These are phyloP conservation scores for Entelexis paramagnoliae DNA, from an alignment of 1,139 yeast species.

Conservation along the genomic window DNA sequence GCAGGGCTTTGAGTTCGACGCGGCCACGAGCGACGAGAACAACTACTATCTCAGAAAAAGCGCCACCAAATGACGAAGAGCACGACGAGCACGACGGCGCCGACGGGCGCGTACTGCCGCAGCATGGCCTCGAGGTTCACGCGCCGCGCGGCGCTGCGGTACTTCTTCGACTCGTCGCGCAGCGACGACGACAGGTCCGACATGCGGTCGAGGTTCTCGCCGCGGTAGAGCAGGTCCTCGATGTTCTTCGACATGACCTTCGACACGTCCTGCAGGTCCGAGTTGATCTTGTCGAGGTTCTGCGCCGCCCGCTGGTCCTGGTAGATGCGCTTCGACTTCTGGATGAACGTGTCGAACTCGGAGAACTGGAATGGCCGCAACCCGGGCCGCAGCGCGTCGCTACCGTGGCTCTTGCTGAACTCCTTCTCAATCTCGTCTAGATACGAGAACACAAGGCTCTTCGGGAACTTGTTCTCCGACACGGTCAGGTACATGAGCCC, in stretches of 20 bases:
- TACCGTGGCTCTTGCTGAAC: slow-evolving; percentile 68
- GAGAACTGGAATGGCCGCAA: slow-evolving; percentile 86
- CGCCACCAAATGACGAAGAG: slow-evolving; percentile 79
- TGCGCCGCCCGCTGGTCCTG: slow-evolving; percentile 86
- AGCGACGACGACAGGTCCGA: slow-evolving; percentile 75
- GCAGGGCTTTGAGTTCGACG: slow-evolving; percentile 13
- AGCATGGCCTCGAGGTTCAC: slow-evolving; percentile 83
- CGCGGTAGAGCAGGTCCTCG: slow-evolving; percentile 86
- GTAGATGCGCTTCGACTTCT: slow-evolving; percentile 77
- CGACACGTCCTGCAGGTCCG: slow-evolving; percentile 85
- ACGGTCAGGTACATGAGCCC: slow-evolving; percentile 67
- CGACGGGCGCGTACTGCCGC: slow-evolving; percentile 81
- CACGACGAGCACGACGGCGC: slow-evolving; percentile 57
- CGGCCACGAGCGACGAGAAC: neutral
- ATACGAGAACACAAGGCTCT: slow-evolving; percentile 82
- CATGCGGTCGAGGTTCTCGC: slow-evolving; percentile 86
- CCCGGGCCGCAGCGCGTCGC: slow-evolving; percentile 50
- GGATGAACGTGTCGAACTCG: slow-evolving; percentile 71
- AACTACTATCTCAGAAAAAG: slow-evolving; percentile 35
- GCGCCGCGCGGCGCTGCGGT: slow-evolving; percentile 79
- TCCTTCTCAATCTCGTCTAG: slow-evolving; percentile 72
- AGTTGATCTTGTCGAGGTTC: slow-evolving; percentile 73
- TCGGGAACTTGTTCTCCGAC: slow-evolving; percentile 68
- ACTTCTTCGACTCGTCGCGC: slow-evolving; percentile 75
- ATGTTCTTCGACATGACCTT: slow-evolving; percentile 93